These are phyloP conservation scores for Fusarium sp. DNA, from an alignment of 2,329 filamentous ascomycete genomes.

Conservation along the genomic window DNA sequence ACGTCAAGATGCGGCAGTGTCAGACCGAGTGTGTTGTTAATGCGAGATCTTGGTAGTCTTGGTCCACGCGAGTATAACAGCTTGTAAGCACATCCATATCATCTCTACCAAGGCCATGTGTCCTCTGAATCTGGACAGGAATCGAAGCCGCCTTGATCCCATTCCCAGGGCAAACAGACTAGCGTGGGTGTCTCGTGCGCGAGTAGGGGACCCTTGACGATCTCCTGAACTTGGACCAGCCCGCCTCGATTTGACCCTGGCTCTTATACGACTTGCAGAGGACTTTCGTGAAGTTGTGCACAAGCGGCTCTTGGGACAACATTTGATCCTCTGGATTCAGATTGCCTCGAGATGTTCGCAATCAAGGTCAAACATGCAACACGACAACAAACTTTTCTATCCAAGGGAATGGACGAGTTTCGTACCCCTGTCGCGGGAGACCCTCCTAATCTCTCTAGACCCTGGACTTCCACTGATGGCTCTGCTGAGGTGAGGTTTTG, in stretches of 20 bases:
- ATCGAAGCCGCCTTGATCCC: conserved; percentile 32
- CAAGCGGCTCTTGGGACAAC: conserved; percentile 2
- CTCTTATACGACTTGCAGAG: conserved; percentile 1
- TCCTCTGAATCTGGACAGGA: conserved; percentile 13
- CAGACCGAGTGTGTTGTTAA: conserved; percentile 16
- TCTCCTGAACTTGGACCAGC: conserved; percentile 31
- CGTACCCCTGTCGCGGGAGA: conserved; percentile 38
- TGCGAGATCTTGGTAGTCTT: background rate
- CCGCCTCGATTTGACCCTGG: conserved; percentile 28
- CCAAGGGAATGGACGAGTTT: conserved; percentile 34
- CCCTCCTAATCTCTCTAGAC: conserved; percentile 42
- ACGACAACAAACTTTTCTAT: conserved; percentile 7
- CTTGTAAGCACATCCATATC: background rate
- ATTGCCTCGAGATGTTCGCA: conserved; percentile 24
- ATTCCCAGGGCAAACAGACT: conserved; percentile 22
- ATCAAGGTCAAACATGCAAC: conserved; percentile 9
- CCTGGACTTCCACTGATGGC: conserved; percentile 31
- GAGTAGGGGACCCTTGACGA: conserved; percentile 33
- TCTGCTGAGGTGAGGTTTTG: conserved; percentile 22
- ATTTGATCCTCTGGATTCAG: conserved; percentile 4
- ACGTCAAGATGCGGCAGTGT: conserved; percentile 10
- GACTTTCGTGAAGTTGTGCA: conserved; percentile 11
- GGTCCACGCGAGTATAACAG: background rate
- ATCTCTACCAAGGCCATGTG: conserved; percentile 6
- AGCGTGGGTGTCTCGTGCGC: conserved; percentile 37